phyloP scores from a whole-genome alignment of 768 basidiomycete genomes.

The Neoboletus subvelutipes region DNA sequence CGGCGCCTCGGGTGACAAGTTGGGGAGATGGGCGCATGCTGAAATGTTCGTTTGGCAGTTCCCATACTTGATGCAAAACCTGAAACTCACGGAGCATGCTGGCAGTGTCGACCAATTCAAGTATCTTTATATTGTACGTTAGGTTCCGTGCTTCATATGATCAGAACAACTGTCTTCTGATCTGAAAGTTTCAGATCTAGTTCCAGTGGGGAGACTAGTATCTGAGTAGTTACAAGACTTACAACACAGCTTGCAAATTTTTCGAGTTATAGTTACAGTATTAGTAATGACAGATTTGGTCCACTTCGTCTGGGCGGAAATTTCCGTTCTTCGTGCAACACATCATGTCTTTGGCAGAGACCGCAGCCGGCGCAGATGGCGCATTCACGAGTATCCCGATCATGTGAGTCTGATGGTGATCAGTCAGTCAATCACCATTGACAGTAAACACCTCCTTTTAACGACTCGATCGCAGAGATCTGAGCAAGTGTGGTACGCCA shows the following conservation, averaged over 20 bases:
- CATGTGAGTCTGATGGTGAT: conserved; percentile 20
- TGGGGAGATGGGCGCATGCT: not conserved
- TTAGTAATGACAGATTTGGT: too few relatives aligned
- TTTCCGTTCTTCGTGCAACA: not conserved
- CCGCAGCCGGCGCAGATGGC: conserved; percentile 16
- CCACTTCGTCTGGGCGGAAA: not conserved
- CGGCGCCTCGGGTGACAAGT: not conserved
- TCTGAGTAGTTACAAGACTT: too few relatives aligned
- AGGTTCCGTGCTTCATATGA: too few relatives aligned
- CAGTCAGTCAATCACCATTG: too few relatives aligned
- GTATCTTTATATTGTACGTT: not conserved
- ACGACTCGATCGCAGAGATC: conserved; percentile 14
- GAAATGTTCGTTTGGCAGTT: not conserved
- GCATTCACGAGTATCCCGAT: conserved; percentile 28
- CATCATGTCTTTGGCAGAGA: conserved; percentile 25
- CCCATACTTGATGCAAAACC: not conserved
- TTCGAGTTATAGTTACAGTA: too few relatives aligned
- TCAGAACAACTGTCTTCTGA: too few relatives aligned
- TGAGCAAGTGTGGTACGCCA: conserved; percentile 18
- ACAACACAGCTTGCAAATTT: too few relatives aligned
- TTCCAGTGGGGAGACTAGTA: too few relatives aligned
- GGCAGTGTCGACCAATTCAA: not conserved
- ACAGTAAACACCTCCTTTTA: not conserved
- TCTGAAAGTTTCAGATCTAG: too few relatives aligned
- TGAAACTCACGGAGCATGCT: not conserved